Evolutionary conservation across 345 rosid species (phyloP), one percentile per base, ranked within the genome.

Genomic region (Brassica rapa): DNA sequence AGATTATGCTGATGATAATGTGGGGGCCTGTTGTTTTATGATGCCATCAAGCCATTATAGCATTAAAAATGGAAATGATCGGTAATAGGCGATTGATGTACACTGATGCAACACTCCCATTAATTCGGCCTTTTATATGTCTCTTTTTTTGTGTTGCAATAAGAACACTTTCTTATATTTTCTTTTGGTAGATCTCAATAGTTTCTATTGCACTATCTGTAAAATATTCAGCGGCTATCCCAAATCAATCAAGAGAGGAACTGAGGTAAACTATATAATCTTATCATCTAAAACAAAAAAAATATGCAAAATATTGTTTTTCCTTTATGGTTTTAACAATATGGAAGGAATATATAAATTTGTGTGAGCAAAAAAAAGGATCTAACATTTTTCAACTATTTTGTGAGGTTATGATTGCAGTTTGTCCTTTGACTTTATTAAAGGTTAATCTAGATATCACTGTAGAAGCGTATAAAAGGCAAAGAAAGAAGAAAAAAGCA

Each of bases 41-140:
- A 92, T 79, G 89, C 86, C 92, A 75, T 70, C 83, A 80, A 92
- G 77, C 93, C 96, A 88, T 79, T 89, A 82, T 6, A 74, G 68
- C 46, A 84, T 51, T 15, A 5, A 19, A 43, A n/a, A 51, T n/a
- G 21, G 56, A 72, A 72, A 23, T 66, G 56, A 65, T 78, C 77
- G 49, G 66, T 53, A 60, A 23, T 79, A 79, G 14, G 15, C 0
- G 56, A 60, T n/a, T 51, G 56, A n/a, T 51, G 56, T 51, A 51
- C 21, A 51, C 71, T 73, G 77, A 78, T 79, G 79, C 70, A 80
- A 80, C 75, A 80, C 57, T 56, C 68, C 83, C 76, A 75, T 64
- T 80, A 70, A 53, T 62, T 75, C 62, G 41, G 76, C 81, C 51
- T 73, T 81, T 77, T 15, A 11, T 66, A 74, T 80, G 21, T 19